These are phyloP conservation scores for Reutealis trisperma DNA, from an alignment of 345 rosid genomes.

Conservation along the genomic window DNA sequence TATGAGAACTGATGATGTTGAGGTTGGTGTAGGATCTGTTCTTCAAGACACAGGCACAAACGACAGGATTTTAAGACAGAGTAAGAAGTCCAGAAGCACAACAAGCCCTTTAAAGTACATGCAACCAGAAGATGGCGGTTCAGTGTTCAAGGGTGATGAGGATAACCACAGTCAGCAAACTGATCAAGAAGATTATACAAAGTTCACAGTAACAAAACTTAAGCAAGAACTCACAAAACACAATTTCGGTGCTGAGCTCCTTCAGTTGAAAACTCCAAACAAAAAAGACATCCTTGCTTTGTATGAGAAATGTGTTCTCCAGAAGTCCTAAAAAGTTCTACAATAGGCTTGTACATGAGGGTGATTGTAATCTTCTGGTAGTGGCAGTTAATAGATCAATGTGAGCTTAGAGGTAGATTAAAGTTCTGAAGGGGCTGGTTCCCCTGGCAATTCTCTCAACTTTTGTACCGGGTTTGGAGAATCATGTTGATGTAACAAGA, in stretches of 20 bases:
- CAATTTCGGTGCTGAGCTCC: conserved; percentile 77
- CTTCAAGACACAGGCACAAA: conserved; percentile 48
- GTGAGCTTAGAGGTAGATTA: not conserved
- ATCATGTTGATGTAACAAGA: not conserved
- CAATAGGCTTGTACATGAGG: conserved; percentile 34
- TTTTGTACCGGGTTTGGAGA: not conserved
- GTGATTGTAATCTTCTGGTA: conserved; percentile 20
- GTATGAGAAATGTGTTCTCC: conserved; percentile 73
- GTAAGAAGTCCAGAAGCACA: conserved; percentile 66
- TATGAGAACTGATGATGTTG: conserved; percentile 55
- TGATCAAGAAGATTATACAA: conserved; percentile 67
- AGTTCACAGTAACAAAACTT: conserved; percentile 72
- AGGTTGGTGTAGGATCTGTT: conserved; percentile 62
- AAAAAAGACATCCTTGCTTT: conserved; percentile 84
- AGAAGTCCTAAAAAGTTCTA: conserved; percentile 42
- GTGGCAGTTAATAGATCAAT: conserved; percentile 6
- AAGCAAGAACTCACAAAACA: conserved; percentile 90
- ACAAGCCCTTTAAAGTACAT: conserved; percentile 50
- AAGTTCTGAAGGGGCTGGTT: not conserved
- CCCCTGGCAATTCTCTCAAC: not conserved
- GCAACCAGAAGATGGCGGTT: conserved; percentile 68
- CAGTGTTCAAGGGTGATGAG: conserved; percentile 59
- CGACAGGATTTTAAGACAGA: conserved; percentile 49
- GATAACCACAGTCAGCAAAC: conserved; percentile 59
- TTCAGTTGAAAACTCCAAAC: conserved; percentile 65